Base-by-base conservation (phyloP, 2,329 filamentous ascomycete species). In the Diaporthe citrichinensis region DNA sequence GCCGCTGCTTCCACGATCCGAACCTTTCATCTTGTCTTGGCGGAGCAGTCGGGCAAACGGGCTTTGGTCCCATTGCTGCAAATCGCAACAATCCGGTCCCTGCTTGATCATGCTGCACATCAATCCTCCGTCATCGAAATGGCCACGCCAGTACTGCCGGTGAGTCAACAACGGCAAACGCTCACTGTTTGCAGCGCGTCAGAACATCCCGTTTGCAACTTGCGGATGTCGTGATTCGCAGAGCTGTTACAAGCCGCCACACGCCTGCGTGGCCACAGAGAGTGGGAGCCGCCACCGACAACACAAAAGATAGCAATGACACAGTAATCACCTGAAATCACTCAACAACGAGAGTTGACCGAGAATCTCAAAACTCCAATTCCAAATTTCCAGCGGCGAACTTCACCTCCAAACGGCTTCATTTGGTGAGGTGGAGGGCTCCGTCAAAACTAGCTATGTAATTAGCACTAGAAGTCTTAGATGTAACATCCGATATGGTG, bases 401-500 rank as follows among this genome's bases (percentile, higher is more conserved):
- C 10, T 8, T 25, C 9, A 25, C 8, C 10, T 41, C n/a, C 31
- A 12, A 4, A 12, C 5, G 6, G 25, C 51, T 31, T 15, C 3
- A 9, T 1, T 49, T 20, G 17, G 31, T 28, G 12, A 7, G 8
- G 20, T 10, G 4, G 15, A 10, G 17, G 14, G 12, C 12, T 12
- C 25, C 51, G 5, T 3, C 15, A 15, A 15, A 17, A 39, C 31
- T 17, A 25, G n/a, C 4, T 34, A 39, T 53, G 3, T 68, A 57
- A 23, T 0, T 0, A 3, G 7, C 7, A 8, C 20, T 20, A 9
- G 0, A 2, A 1, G 44, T 1, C 7, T 2, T 2, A 57, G 12
- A 8, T 51, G 9, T 17, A 61, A 72, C 46, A 72, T 75, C 75
- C 75, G 73, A 74, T 75, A 75, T 76, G 75, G 75, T 76, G 75